These are phyloP conservation scores for Meyerozyma sp. DNA, from an alignment of 1,139 yeast species.

Conservation along the genomic window DNA sequence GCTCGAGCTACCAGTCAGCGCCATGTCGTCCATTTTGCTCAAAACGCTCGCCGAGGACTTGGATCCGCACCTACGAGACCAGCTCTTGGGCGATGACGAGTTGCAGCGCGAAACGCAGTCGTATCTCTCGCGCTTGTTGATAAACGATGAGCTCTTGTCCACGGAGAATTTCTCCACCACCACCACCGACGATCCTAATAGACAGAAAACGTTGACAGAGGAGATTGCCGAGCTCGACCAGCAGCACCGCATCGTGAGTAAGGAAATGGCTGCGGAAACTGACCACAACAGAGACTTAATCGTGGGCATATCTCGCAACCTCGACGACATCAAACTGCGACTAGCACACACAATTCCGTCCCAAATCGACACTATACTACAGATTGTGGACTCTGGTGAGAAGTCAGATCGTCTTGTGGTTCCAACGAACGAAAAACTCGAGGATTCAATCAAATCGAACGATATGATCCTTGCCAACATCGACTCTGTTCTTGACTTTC, in stretches of 20 bases:
- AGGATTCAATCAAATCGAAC: conserved; percentile 18
- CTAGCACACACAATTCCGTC: background rate
- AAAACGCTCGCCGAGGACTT: conserved; percentile 15
- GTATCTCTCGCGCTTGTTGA: conserved; percentile 22
- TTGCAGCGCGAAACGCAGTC: conserved; percentile 11
- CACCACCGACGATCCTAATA: conserved; percentile 7
- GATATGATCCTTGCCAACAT: conserved; percentile 52
- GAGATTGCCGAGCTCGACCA: conserved; percentile 45
- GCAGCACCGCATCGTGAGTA: conserved; percentile 24
- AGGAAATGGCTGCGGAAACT: conserved; percentile 28
- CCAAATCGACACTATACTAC: conserved; percentile 2
- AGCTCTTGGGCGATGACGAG: conserved; percentile 9
- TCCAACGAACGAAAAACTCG: conserved; percentile 18
- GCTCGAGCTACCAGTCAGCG: background rate
- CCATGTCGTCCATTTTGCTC: conserved; percentile 17
- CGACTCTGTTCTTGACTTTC: conserved; percentile 67
- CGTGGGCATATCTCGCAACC: conserved; percentile 20
- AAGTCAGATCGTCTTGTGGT: conserved; percentile 8
- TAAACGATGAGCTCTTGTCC: conserved; percentile 38
- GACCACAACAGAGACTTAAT: conserved; percentile 36
- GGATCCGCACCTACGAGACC: conserved; percentile 10
- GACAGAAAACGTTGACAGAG: conserved; percentile 30
- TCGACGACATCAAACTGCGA: conserved; percentile 1
- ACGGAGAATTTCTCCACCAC: conserved; percentile 37
- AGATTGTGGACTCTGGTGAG: background rate